phyloP scores from a whole-genome alignment of 371 early-diverging fungal species.

The Mortierella polycephala region DNA sequence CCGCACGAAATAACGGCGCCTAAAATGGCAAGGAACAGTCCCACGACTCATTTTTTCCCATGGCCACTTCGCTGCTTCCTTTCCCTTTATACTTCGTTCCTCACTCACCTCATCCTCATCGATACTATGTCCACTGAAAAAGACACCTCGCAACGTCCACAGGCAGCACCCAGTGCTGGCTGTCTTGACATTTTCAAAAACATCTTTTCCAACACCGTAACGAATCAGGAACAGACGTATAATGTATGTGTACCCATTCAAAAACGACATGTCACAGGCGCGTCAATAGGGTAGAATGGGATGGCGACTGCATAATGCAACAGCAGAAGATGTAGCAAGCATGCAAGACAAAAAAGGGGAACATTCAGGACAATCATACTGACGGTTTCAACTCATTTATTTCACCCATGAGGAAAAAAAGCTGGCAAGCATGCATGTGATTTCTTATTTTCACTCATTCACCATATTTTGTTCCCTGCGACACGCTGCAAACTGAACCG shows the following conservation, averaged over 20 bases:
- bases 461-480: not conserved
- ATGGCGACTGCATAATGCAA: not conserved
- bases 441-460: not conserved
- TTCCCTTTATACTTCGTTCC: not conserved
- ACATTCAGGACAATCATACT: too few species aligned
- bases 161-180: slow-evolving; percentile 10
- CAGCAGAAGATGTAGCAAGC: too few species aligned
- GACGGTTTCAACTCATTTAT: not conserved
- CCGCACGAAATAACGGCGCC: too few species aligned
- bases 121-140: slow-evolving; percentile 25
- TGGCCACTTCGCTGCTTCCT: not conserved
- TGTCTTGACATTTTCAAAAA: slow-evolving; percentile 36
- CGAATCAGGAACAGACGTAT: not conserved
- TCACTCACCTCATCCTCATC: not conserved
- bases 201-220: slow-evolving; percentile 14
- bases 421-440: not conserved
- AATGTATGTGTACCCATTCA: not conserved
- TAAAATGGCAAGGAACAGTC: too few species aligned
- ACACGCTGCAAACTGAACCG: not conserved
- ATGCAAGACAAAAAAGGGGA: too few species aligned
- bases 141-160: not conserved
- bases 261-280: too few species aligned
- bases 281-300: not conserved
- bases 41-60: not conserved
- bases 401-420: not conserved